phyloP scores from a whole-genome alignment of 129 eudicot species.

The Lonicera japonica region DNA sequence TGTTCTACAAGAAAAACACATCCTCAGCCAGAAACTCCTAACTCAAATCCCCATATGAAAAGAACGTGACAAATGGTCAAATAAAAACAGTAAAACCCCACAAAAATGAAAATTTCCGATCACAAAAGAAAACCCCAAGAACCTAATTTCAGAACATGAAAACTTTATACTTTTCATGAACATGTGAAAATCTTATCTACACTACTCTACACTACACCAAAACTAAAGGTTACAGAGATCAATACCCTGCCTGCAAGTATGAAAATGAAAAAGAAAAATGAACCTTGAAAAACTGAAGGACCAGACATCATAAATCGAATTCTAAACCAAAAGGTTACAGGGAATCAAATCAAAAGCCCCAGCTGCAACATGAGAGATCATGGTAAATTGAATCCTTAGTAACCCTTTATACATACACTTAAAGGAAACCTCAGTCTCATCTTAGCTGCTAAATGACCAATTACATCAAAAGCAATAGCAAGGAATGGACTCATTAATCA shows the following conservation, averaged over 20 bases:
- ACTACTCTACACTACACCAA: not conserved
- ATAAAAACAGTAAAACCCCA: not conserved
- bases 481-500: not conserved
- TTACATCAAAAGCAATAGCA: not conserved
- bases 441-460: not conserved
- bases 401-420: not conserved
- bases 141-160: not conserved
- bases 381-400: too few species aligned
- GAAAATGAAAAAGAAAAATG: not conserved
- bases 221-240: not conserved
- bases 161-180: not conserved
- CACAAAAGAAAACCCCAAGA: not conserved
- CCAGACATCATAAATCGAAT: not conserved
- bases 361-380: too few species aligned
- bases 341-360: too few species aligned
- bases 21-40: not conserved
- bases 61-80: not conserved
- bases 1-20: not conserved
- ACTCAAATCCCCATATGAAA: not conserved
- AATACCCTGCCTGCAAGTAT: not conserved
- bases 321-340: not conserved
- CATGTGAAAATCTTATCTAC: not conserved
- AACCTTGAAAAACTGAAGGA: not conserved
- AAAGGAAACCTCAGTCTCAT: not conserved
- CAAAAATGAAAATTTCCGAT: too few species aligned